Base-by-base conservation (phyloP, 1,284 basidiomycete genomes). In the Paramarasmius palmivorus region DNA sequence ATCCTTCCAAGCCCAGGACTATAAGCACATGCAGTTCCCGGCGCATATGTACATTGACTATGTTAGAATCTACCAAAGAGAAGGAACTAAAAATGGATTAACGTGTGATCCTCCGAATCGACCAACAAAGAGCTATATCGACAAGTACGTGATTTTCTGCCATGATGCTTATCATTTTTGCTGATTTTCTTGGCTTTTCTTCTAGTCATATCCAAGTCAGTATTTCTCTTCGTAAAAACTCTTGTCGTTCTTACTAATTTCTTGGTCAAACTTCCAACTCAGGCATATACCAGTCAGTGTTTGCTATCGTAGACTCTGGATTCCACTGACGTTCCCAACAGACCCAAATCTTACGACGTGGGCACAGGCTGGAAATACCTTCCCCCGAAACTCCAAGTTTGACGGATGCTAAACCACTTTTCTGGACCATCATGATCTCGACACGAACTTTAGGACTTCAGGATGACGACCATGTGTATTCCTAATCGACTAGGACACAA, bases 331-430 rank as follows among this genome's bases (percentile, higher is more conserved):
- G n/a, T n/a, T 32, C 29, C 12, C 12, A 32, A 6, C 12, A 32
- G 29, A 92, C 62, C 72, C 88, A 10, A 91, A 92, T 62, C 68
- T 88, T 25, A 92, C 90, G 35, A 89, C 84, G 42, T 92, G 89
- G 90, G 73, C 71, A 12, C 72, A 79, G 59, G 89, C 81, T 2
- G 85, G 84, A 53, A 80, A 85, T 61, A 72, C 70, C 0, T 89
- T 87, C 72, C 89, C 89, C n/a, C 71, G 79, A 17, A 92, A 92
- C 65, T 83, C 77, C 14, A 54, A 71, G 17, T 81, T 75, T 50
- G 71, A 78, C 66, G 84, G 82, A 52, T 83, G 85, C 66, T 80
- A 72, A 67, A 32, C 20, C n/a, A 20, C 34, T 40, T n/a, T 17
- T 4, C 26, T 46, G 25, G 12, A 4, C 20, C 25, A 46, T 14